These are phyloP conservation scores for Paecilomyces dactylethromorphus DNA, from an alignment of 2,329 filamentous ascomycete genomes.

Conservation along the genomic window DNA sequence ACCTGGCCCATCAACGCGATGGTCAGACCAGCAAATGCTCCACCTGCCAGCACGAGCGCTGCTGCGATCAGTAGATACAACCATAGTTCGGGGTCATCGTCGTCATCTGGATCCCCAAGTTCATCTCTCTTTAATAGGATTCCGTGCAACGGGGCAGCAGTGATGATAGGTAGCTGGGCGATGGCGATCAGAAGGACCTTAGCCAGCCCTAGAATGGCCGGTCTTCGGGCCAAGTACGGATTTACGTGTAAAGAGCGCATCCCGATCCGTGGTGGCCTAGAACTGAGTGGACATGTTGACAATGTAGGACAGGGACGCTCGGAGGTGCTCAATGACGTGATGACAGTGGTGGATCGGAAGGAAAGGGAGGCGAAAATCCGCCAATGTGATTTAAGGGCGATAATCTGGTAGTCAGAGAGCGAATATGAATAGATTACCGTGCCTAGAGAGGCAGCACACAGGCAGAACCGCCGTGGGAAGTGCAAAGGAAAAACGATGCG, in stretches of 20 bases:
- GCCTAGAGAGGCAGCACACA: neutral
- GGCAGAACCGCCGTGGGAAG: neutral
- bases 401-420: neutral
- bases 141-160: conserved; percentile 28
- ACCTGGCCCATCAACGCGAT: conserved; percentile 57
- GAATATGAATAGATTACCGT: neutral
- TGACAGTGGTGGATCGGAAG: neutral
- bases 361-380: neutral
- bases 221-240: conserved; percentile 29
- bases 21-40: conserved; percentile 90
- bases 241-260: conserved; percentile 14
- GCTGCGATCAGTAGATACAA: conserved; percentile 73
- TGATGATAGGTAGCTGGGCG: conserved; percentile 30
- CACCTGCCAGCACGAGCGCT: conserved; percentile 76
- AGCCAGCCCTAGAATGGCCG: conserved; percentile 32
- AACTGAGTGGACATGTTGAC: neutral
- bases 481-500: neutral
- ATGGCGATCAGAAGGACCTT: conserved; percentile 35
- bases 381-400: neutral
- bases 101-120: conserved; percentile 47
- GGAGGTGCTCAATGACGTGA: neutral
- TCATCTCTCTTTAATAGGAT: conserved; percentile 20
- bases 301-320: neutral
- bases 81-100: conserved; percentile 64
- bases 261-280: neutral